Evolutionary conservation across 2,329 filamentous ascomycete species (phyloP).

Genomic region (Colletotrichum shisoi): DNA sequence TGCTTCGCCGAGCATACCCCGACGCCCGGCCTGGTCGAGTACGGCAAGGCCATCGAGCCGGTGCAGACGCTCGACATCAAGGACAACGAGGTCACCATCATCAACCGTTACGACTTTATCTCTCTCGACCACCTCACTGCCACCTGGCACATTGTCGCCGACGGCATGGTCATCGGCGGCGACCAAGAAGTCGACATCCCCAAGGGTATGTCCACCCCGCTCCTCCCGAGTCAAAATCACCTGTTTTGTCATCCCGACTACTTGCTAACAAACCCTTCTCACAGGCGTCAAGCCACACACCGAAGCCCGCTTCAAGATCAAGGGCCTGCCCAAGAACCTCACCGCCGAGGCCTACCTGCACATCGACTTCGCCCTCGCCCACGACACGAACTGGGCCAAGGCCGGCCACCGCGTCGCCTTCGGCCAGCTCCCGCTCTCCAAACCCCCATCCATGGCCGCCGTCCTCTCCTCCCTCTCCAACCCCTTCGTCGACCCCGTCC

Average conservation of each 20-base stretch:
- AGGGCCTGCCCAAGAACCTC: slow-evolving; percentile 45
- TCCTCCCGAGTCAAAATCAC: background rate
- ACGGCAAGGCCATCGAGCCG: slow-evolving; percentile 67
- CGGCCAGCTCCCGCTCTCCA: slow-evolving; percentile 55
- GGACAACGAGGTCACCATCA: slow-evolving; percentile 54
- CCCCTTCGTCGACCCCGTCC: slow-evolving; percentile 30
- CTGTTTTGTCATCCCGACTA: background rate
- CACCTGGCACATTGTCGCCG: slow-evolving; percentile 53
- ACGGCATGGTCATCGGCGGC: slow-evolving; percentile 49
- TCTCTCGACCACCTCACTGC: slow-evolving; percentile 60
- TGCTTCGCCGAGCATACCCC: slow-evolving; percentile 59
- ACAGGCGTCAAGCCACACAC: slow-evolving; percentile 56
- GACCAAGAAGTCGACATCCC: slow-evolving; percentile 51
- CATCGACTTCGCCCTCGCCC: slow-evolving; percentile 56
- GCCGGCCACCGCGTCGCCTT: slow-evolving; percentile 62
- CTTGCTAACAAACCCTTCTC: background rate
- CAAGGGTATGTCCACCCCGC: slow-evolving; percentile 45
- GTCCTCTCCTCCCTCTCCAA: slow-evolving; percentile 36
- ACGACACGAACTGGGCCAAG: slow-evolving; percentile 60
- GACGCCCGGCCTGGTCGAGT: slow-evolving; percentile 61
- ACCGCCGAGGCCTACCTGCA: slow-evolving; percentile 56
- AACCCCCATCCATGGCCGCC: slow-evolving; percentile 45
- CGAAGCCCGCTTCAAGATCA: slow-evolving; percentile 48
- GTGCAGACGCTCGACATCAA: slow-evolving; percentile 59
- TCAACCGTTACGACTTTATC: slow-evolving; percentile 65